Conservation (phyloP, 2,329 filamentous ascomycete genomes). For the Trichoderma hamatum region DNA sequence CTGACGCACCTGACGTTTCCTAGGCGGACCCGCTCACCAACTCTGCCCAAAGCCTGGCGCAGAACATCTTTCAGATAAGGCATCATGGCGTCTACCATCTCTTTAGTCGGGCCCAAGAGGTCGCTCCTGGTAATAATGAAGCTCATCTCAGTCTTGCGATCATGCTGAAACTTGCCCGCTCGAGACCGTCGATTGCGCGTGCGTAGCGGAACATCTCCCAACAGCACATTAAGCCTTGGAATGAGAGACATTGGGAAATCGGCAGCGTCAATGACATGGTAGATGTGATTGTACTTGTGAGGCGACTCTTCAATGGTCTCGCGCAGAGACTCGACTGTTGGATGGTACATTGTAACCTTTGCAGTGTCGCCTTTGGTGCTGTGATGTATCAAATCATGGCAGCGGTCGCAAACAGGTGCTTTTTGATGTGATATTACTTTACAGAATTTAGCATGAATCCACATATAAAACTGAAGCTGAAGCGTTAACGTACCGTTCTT, state of each 20-base stretch:
- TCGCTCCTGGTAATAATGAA: conserved; percentile 92
- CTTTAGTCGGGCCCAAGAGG: conserved; percentile 79
- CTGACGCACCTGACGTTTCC: conserved; percentile 89
- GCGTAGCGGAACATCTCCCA: conserved; percentile 73
- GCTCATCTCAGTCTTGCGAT: conserved; percentile 75
- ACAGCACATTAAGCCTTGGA: conserved; percentile 70
- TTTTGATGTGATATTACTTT: conserved; percentile 35
- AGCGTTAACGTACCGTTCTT: conserved; percentile 15
- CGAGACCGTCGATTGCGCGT: conserved; percentile 79
- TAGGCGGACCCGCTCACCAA: conserved; percentile 71
- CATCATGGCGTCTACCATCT: conserved; percentile 84
- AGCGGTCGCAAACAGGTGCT: conserved; percentile 79
- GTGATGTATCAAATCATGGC: conserved; percentile 80
- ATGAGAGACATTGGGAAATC: conserved; percentile 96
- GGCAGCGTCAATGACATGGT: conserved; percentile 91
- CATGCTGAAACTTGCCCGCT: conserved; percentile 64
- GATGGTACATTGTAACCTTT: conserved; percentile 71
- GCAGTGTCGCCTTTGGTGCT: conserved; percentile 55
- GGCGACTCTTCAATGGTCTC: conserved; percentile 88
- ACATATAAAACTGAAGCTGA: background rate
- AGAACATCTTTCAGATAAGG: conserved; percentile 79
- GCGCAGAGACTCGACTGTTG: conserved; percentile 76
- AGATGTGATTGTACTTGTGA: conserved; percentile 89
- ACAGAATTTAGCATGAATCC: background rate
- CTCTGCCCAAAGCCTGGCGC: conserved; percentile 71